Conservation (phyloP, 2,329 filamentous ascomycete species). For the Nigrospora sphaerica region DNA sequence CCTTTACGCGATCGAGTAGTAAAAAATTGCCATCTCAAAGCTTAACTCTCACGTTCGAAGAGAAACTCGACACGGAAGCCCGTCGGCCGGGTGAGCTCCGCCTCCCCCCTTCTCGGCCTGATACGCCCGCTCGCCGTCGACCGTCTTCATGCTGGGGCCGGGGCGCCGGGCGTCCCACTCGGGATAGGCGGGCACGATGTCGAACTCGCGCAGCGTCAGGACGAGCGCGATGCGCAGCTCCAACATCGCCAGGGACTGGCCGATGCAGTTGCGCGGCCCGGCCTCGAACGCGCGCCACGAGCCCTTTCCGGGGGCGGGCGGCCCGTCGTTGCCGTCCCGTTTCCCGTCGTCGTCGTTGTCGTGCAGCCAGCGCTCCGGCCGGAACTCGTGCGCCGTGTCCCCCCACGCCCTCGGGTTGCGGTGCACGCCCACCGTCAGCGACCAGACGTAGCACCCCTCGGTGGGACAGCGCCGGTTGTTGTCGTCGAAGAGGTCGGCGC, state of each 20-base stretch:
- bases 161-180: slow-evolving; percentile 13
- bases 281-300: slow-evolving; percentile 17
- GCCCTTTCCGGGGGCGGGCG: slow-evolving; percentile 13
- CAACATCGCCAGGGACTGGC: slow-evolving; percentile 19
- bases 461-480: not conserved
- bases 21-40: no score
- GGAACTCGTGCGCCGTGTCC: not conserved
- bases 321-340: slow-evolving; percentile 4
- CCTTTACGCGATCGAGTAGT: no score
- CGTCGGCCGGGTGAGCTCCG: slow-evolving; percentile 8
- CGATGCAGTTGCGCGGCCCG: slow-evolving; percentile 21
- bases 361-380: not conserved
- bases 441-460: not conserved
- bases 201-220: slow-evolving; percentile 11
- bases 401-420: not conserved
- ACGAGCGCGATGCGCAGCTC: slow-evolving; percentile 17
- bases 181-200: slow-evolving; percentile 22
- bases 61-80: slow-evolving; percentile 2
- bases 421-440: not conserved
- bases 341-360: not conserved
- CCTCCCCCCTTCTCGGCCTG: slow-evolving; percentile 13
- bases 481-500: not conserved
- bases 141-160: slow-evolving; percentile 5
- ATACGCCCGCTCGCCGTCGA: slow-evolving; percentile 14
- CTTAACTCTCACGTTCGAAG: no score